Evolutionary conservation across 129 eudicot species (phyloP), one percentile per base, ranked within the genome.

Genomic region (Gnaphalium uliginosum): DNA sequence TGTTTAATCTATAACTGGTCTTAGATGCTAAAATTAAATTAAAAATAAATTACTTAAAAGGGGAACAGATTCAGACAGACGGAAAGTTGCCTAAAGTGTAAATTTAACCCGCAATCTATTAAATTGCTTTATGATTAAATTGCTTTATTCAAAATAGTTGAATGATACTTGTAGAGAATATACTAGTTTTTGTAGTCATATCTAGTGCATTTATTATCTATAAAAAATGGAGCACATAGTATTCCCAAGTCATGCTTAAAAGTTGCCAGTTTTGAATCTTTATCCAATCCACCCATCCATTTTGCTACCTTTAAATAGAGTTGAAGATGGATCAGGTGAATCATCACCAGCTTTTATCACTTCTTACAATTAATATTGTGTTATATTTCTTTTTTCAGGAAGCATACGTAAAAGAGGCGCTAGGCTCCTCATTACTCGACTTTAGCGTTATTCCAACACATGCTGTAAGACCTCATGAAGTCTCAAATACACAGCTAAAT

Each of bases 371-470:
- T 10, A 17, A 29, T 51, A 29, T 1, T 8, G 21, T 53, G 13
- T 3, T n/a, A 26, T 9, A 26, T 35, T 26, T 32, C 61, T 1
- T 59, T 66, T 30, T 23, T 63, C 96, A 92, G 88, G 87, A 89
- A 81, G 50, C 72, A 46, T 87, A 87, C 78, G 86, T 89, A 56
- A 89, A 85, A 76, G 90, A 83, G 71, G 83, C 88, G 7, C 76
- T 92, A 68, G 96, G 96, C 61, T 89, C 96, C 53, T 59, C 81
- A 24, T 84, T 92, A 68, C 96, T 92, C 65, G 79, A 81, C 22
- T 79, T 74, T 48, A 63, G 77, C 68, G 48, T 79, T 82, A 73
- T 84, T 58, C 92, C 98, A 6, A 71, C 82, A 29, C 82, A 87
- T 74, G 93, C 91, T 29, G 98, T 89, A 82, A 77, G 91, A 77